Conservation (phyloP, 805 yeast species). For the Yamadazyma takamatsuzukensis region DNA sequence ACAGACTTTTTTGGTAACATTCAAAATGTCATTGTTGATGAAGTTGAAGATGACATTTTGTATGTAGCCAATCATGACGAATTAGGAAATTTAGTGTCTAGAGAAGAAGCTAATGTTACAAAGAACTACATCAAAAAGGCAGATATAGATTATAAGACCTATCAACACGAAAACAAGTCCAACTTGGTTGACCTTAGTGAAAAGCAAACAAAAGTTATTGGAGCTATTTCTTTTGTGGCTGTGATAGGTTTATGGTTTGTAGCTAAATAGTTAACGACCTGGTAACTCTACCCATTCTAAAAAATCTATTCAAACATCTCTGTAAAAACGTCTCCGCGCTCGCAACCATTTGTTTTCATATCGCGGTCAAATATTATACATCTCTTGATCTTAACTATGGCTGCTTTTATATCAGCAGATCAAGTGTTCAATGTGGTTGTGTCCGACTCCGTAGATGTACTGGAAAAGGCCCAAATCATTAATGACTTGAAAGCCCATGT, state of each 20-base stretch:
- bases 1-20: conserved; percentile 95
- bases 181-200: conserved; percentile 13
- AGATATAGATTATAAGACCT: conserved; percentile 6
- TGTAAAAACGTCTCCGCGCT: conserved; percentile 1
- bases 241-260: conserved; percentile 21
- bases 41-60: conserved; percentile 46
- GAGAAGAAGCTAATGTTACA: conserved; percentile 1
- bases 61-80: conserved; percentile 29
- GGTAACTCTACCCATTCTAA: neutral
- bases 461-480: conserved; percentile 17
- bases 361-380: neutral
- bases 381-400: neutral
- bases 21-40: conserved; percentile 68
- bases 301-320: neutral
- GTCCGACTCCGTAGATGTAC: too few relatives aligned
- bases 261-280: conserved; percentile 13
- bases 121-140: conserved; percentile 1
- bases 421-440: too few relatives aligned
- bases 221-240: conserved; percentile 15
- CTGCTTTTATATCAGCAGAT: neutral
- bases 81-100: conserved; percentile 14
- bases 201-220: conserved; percentile 12
- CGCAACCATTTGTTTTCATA: too few relatives aligned
- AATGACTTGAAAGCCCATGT: conserved; percentile 48
- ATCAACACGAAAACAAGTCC: conserved; percentile 9